Conservation (phyloP, 768 basidiomycete genomes). For the Lactifluus pinguis region DNA sequence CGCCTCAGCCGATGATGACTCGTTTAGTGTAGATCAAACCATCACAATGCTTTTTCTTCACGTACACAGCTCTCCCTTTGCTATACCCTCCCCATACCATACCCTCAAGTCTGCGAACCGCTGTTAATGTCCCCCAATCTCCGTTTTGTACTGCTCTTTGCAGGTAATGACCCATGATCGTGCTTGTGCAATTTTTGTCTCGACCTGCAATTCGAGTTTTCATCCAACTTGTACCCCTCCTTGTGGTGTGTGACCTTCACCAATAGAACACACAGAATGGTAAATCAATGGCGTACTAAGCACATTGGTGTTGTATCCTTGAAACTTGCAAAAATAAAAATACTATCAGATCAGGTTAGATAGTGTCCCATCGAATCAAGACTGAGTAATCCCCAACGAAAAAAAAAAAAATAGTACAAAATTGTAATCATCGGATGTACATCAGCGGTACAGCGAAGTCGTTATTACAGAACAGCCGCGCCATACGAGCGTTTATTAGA, state of each 20-base stretch:
- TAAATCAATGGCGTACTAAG: not conserved
- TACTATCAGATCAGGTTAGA: not conserved
- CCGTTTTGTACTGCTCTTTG: constrained; percentile 1
- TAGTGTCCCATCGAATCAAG: not conserved
- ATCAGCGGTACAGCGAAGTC: constrained; percentile 3
- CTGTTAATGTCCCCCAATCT: not conserved
- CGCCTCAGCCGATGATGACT: not conserved
- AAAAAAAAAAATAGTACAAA: constrained; percentile 14
- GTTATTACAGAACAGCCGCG: not conserved
- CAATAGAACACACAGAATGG: too few species aligned
- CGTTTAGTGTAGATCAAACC: not conserved
- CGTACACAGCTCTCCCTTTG: not conserved
- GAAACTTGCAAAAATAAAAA: not conserved
- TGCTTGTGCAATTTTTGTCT: not conserved
- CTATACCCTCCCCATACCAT: not conserved
- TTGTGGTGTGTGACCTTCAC: not conserved
- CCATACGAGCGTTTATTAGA: not conserved
- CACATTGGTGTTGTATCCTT: not conserved
- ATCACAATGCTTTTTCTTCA: not conserved
- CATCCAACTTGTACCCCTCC: not conserved
- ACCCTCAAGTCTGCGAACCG: not conserved
- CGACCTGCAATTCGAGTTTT: not conserved
- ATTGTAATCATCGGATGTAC: constrained; percentile 3
- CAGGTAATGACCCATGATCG: not conserved
- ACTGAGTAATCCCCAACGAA: not conserved